A percentile compares a stretch with the other conserved stretches of the same genome.
Evolutionary conservation across 495 filamentous ascomycete genomes (phyloP).

Genomic region (Parmelia sp.): DNA sequence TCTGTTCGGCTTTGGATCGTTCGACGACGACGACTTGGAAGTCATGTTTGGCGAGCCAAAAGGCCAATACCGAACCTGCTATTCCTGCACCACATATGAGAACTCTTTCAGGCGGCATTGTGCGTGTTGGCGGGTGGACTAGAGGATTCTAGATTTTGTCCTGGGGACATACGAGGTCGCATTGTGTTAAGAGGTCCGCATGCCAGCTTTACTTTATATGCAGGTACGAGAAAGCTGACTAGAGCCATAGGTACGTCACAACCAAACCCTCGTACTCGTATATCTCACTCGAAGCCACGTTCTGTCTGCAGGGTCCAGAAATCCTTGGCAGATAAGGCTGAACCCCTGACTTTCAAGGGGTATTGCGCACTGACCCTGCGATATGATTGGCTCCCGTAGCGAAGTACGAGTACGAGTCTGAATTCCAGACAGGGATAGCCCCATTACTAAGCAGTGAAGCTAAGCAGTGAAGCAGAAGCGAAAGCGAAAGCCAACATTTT

Average conservation of each 20-base stretch:
- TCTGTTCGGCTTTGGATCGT: conserved; percentile 20
- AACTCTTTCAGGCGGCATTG: conserved; percentile 19
- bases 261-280: no score
- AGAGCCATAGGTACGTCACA: not conserved
- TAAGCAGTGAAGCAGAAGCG: no score
- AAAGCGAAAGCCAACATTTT: no score
- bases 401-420: no score
- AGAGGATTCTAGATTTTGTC: not conserved
- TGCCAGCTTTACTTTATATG: not conserved
- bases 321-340: no score
- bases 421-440: no score
- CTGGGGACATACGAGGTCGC: not conserved
- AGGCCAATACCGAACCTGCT: conserved; percentile 23
- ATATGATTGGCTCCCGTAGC: no score
- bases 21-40: conserved; percentile 24
- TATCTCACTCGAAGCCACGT: no score
- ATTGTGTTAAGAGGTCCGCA: conserved; percentile 1
- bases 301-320: no score
- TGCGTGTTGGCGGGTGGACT: conserved; percentile 10
- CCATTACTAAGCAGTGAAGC: no score
- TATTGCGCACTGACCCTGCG: no score
- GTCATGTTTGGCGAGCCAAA: conserved; percentile 25
- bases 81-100: conserved; percentile 25
- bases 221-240: not conserved
- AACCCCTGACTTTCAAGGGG: no score